phyloP scores from a whole-genome alignment of 2,329 filamentous ascomycete species.

The Rhytidhysteron rufulum region DNA sequence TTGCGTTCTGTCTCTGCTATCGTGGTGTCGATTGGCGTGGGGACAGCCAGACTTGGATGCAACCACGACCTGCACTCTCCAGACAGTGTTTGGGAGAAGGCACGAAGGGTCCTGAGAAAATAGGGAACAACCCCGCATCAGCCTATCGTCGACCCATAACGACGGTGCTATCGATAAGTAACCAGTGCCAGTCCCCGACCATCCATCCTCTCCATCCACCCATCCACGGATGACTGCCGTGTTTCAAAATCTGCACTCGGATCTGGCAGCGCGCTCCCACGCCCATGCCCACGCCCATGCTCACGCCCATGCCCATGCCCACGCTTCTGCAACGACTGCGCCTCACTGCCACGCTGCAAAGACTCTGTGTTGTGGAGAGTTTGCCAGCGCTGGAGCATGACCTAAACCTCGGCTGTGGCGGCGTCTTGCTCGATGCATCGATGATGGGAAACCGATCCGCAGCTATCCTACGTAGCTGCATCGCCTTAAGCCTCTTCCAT shows the following conservation, averaged over 20 bases:
- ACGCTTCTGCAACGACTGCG: conserved; percentile 17
- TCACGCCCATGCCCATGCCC: conserved; percentile 16
- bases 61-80: conserved; percentile 18
- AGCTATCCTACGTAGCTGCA: conserved; percentile 4
- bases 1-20: conserved; percentile 12
- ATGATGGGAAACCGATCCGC: neutral
- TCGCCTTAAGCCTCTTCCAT: conserved; percentile 10
- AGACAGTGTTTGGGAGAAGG: too few relatives aligned
- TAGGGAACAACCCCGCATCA: conserved; percentile 15
- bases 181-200: too few relatives aligned
- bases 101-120: too few relatives aligned
- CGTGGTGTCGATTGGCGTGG: conserved; percentile 21
- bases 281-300: conserved; percentile 10
- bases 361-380: neutral
- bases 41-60: conserved; percentile 20
- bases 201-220: too few relatives aligned
- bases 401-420: conserved; percentile 24
- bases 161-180: conserved; percentile 29
- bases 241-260: conserved; percentile 27
- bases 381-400: conserved; percentile 6
- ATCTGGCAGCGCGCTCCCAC: conserved; percentile 16
- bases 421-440: conserved; percentile 6
- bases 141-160: conserved; percentile 24
- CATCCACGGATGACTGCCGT: conserved; percentile 19
- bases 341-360: conserved; percentile 29